phyloP scores from a whole-genome alignment of 2,329 filamentous ascomycete species.

The Claviceps humidiphila region DNA sequence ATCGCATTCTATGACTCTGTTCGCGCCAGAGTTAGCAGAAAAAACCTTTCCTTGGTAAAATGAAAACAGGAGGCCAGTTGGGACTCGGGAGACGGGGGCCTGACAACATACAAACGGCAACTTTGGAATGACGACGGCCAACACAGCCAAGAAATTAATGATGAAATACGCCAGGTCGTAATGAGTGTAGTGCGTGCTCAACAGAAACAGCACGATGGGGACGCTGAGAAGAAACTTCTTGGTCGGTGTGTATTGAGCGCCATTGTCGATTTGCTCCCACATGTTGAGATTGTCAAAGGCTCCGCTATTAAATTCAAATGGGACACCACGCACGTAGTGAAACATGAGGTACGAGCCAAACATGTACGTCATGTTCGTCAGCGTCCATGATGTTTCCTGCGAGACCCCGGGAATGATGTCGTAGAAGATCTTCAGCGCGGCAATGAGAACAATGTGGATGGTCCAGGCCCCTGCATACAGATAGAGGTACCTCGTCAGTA shows the following conservation, averaged over 20 bases:
- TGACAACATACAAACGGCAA: conserved; percentile 67
- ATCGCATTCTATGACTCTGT: conserved; percentile 66
- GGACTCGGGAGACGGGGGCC: not conserved
- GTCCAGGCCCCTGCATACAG: conserved; percentile 71
- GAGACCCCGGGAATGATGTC: conserved; percentile 93
- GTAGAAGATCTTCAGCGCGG: conserved; percentile 87
- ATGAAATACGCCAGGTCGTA: conserved; percentile 95
- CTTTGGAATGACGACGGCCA: conserved; percentile 92
- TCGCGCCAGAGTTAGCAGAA: conserved; percentile 12
- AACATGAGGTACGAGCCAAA: conserved; percentile 99
- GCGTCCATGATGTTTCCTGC: conserved; percentile 95
- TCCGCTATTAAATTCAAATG: conserved; percentile 96
- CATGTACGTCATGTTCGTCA: conserved; percentile 99
- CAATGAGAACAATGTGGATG: conserved; percentile 89
- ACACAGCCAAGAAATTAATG: conserved; percentile 87
- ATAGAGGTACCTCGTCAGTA: not conserved
- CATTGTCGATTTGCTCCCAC: conserved; percentile 99
- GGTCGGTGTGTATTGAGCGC: conserved; percentile 93
- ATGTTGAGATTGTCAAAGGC: conserved; percentile 99
- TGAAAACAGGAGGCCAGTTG: not conserved
- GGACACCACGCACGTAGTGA: conserved; percentile 93
- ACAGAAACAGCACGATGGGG: conserved; percentile 82
- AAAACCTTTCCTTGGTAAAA: not conserved
- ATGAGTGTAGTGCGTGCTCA: conserved; percentile 98
- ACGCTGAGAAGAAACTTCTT: conserved; percentile 97